Conservation (phyloP, 2,329 filamentous ascomycete species). For the Chlorencoelia australis region DNA sequence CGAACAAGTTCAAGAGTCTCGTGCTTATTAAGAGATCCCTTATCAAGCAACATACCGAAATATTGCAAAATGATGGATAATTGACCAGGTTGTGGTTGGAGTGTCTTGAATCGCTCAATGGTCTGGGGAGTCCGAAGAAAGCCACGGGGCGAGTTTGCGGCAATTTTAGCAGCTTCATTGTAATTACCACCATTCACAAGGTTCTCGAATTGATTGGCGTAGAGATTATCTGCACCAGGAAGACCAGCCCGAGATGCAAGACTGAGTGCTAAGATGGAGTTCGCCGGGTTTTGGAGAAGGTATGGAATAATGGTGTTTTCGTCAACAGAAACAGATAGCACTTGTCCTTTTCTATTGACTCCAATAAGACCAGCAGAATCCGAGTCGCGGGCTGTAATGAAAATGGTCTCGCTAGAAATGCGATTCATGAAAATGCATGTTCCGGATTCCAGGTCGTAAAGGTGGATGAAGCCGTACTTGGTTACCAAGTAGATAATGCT, state of each 20-base stretch:
- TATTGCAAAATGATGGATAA: conserved; percentile 95
- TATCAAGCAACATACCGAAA: conserved; percentile 94
- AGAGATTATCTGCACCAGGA: conserved; percentile 87
- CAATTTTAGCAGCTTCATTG: conserved; percentile 84
- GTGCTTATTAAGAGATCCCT: conserved; percentile 83
- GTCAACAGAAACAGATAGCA: conserved; percentile 87
- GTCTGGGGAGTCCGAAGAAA: conserved; percentile 92
- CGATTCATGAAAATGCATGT: conserved; percentile 99
- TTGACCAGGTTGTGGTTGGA: conserved; percentile 70
- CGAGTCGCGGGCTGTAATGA: conserved; percentile 78
- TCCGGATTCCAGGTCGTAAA: conserved; percentile 94
- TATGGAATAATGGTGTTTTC: conserved; percentile 89
- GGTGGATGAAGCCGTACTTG: conserved; percentile 97
- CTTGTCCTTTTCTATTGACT: conserved; percentile 96
- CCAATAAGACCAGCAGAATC: conserved; percentile 82
- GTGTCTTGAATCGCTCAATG: conserved; percentile 88
- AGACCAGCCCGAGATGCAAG: conserved; percentile 89
- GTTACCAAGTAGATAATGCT: conserved; percentile 95
- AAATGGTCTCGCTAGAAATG: conserved; percentile 98
- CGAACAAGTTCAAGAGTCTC: conserved; percentile 91
- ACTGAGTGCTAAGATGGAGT: conserved; percentile 88
- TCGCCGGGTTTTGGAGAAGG: conserved; percentile 90
- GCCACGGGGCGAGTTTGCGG: conserved; percentile 89
- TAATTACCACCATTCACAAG: conserved; percentile 73
- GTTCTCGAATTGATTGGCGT: conserved; percentile 86